phyloP scores from a whole-genome alignment of 352 stramenopile genomes.

The Pseudoperonospora humuli region DNA sequence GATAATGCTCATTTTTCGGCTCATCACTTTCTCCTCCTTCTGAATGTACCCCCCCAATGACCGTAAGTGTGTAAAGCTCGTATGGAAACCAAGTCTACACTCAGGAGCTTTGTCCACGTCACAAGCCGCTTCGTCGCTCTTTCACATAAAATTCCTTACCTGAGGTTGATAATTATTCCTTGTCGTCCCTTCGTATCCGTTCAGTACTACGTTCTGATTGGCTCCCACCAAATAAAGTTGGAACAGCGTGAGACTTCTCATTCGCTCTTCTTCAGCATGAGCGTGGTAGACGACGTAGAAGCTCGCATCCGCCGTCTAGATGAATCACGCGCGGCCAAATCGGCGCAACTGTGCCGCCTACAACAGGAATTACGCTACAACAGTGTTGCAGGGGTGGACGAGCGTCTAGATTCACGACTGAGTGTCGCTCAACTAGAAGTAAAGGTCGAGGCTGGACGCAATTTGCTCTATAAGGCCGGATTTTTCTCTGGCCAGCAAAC shows the following conservation, averaged over 20 bases:
- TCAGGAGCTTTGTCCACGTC: too few species aligned
- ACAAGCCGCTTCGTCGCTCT: too few species aligned
- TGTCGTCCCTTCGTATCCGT: neutral
- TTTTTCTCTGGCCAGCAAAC: conserved; percentile 40
- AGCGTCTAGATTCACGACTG: conserved; percentile 29
- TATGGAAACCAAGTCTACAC: too few species aligned
- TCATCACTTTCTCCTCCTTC: too few species aligned
- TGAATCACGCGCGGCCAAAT: conserved; percentile 34
- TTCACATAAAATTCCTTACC: neutral
- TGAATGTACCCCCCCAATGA: too few species aligned
- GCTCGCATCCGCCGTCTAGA: conserved; percentile 46
- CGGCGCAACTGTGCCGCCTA: conserved; percentile 33
- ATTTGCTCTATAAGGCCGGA: conserved; percentile 37
- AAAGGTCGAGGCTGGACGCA: conserved; percentile 30
- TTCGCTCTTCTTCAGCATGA: conserved; percentile 19
- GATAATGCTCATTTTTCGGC: too few species aligned
- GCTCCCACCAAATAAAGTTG: neutral
- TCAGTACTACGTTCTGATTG: too few species aligned
- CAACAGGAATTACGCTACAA: conserved; percentile 47
- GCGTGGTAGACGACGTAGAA: conserved; percentile 59
- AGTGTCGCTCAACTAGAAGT: conserved; percentile 46
- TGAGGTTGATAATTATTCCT: neutral
- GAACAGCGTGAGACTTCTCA: neutral
- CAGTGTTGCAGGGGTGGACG: conserved; percentile 35
- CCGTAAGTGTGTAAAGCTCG: too few species aligned